These are phyloP conservation scores for Aspergillus thermomutatus DNA, from an alignment of 2,329 filamentous ascomycete species.

Conservation along the genomic window DNA sequence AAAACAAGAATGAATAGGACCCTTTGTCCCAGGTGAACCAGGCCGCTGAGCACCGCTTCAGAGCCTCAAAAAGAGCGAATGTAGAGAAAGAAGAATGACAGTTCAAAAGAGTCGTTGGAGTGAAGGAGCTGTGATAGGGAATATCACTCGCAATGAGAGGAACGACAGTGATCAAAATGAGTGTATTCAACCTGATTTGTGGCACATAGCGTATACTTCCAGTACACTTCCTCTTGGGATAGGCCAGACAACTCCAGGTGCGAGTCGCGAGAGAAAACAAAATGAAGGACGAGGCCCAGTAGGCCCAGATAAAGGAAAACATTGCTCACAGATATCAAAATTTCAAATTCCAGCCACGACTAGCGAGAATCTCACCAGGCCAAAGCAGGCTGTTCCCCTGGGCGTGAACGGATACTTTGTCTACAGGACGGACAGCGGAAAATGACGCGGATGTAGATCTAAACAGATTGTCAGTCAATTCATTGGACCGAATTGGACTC, in stretches of 20 bases:
- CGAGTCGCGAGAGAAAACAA: not conserved
- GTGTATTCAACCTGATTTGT: not conserved
- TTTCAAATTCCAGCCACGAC: slow-evolving; percentile 12
- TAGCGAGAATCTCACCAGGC: slow-evolving; percentile 12
- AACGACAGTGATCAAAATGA: not conserved
- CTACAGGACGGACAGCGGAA: slow-evolving; percentile 5
- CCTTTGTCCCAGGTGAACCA: not conserved
- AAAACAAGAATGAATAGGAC: not conserved
- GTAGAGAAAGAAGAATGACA: not conserved
- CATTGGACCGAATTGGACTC: not conserved
- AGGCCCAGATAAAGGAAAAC: slow-evolving; percentile 9
- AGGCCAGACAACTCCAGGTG: not conserved
- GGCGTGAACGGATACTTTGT: slow-evolving; percentile 9
- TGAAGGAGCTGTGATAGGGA: not conserved
- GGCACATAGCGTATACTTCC: not conserved
- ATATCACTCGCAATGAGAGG: not conserved
- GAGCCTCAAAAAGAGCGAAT: not conserved
- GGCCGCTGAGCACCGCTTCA: not conserved
- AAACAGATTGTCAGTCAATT: slow-evolving; percentile 8
- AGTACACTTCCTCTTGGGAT: not conserved
- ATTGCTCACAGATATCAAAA: slow-evolving; percentile 12
- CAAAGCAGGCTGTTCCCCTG: slow-evolving; percentile 9
- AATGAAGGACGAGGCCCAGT: not conserved
- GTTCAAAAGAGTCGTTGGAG: not conserved
- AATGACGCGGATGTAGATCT: slow-evolving; percentile 18